phyloP scores from a whole-genome alignment of 352 stramenopile species.

The Phytopythium mirpurense region DNA sequence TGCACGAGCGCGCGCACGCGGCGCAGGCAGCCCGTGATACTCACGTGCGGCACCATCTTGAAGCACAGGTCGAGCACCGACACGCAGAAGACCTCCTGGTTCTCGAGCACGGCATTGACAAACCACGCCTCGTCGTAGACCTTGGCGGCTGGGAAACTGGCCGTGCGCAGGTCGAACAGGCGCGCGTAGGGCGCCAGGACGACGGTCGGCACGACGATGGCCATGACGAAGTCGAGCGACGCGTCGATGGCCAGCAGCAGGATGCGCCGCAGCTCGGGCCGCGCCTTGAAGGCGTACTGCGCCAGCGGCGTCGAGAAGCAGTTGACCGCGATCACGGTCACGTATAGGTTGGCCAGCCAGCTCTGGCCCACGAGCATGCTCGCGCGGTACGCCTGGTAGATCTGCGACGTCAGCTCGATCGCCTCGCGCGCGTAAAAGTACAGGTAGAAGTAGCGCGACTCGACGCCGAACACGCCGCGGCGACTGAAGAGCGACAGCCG shows the following conservation, averaged over 20 bases:
- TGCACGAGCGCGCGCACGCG: slow-evolving; percentile 5
- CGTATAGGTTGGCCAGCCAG: slow-evolving; percentile 9
- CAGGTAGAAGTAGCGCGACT: slow-evolving; percentile 21
- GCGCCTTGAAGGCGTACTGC: slow-evolving; percentile 4
- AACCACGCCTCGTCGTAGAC: slow-evolving; percentile 1
- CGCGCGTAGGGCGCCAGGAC: slow-evolving; percentile 13
- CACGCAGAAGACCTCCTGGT: slow-evolving; percentile 3
- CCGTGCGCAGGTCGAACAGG: slow-evolving; percentile 8
- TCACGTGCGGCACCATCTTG: slow-evolving; percentile 7
- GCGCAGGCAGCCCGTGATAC: slow-evolving; percentile 1
- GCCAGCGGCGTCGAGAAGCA: slow-evolving; percentile 18
- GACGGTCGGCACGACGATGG: slow-evolving; percentile 11
- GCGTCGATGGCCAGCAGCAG: slow-evolving; percentile 14
- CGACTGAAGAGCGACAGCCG: slow-evolving; percentile 11
- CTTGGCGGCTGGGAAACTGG: slow-evolving; percentile 1
- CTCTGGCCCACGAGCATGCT: slow-evolving; percentile 10
- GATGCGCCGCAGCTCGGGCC: not conserved
- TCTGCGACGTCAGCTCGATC: slow-evolving; percentile 18
- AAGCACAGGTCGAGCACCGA: slow-evolving; percentile 1
- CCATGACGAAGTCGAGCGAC: slow-evolving; percentile 13
- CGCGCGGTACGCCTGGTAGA: slow-evolving; percentile 19
- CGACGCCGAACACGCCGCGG: slow-evolving; percentile 15
- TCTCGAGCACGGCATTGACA: slow-evolving; percentile 5
- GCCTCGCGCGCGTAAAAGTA: slow-evolving; percentile 16
- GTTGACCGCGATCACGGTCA: slow-evolving; percentile 13